Conservation (phyloP, 352 stramenopile genomes). For the Phytophthora lateralis region DNA sequence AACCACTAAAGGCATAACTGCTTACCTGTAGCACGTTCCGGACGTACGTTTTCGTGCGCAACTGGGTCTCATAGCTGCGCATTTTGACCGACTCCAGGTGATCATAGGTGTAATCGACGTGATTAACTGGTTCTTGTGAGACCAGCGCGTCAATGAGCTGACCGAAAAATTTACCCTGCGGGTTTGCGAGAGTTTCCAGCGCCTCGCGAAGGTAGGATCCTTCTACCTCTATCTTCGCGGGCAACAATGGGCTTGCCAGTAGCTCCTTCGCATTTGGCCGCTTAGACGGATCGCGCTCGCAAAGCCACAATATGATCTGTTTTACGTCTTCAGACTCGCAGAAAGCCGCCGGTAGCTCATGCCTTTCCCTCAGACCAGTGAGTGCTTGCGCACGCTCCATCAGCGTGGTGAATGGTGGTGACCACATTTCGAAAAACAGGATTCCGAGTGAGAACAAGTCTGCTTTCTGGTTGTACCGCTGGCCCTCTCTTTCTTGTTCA, state of each 20-base stretch:
- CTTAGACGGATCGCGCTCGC: slow-evolving; percentile 71
- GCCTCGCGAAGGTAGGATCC: slow-evolving; percentile 83
- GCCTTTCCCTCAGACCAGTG: slow-evolving; percentile 73
- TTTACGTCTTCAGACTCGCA: slow-evolving; percentile 82
- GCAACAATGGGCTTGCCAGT: slow-evolving; percentile 67
- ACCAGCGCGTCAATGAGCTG: slow-evolving; percentile 85
- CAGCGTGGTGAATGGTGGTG: slow-evolving; percentile 89
- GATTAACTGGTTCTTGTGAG: slow-evolving; percentile 71
- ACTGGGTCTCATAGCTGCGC: slow-evolving; percentile 63
- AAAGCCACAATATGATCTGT: slow-evolving; percentile 89
- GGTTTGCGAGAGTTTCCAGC: slow-evolving; percentile 87
- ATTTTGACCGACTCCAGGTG: slow-evolving; percentile 84
- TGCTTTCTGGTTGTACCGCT: slow-evolving; percentile 90
- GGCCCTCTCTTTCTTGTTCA: slow-evolving; percentile 91
- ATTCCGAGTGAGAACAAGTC: slow-evolving; percentile 97
- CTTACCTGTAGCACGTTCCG: slow-evolving; percentile 67
- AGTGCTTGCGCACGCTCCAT: slow-evolving; percentile 90
- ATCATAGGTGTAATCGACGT: slow-evolving; percentile 90
- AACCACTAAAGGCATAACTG: slow-evolving; percentile 1
- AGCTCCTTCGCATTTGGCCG: slow-evolving; percentile 79
- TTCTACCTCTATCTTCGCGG: slow-evolving; percentile 86
- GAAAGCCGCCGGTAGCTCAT: slow-evolving; percentile 60
- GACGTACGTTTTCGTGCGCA: slow-evolving; percentile 72
- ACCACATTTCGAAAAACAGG: slow-evolving; percentile 97
- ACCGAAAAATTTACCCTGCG: slow-evolving; percentile 89